Percentiles rank a stretch among this genome's conserved stretches.
Conservation (phyloP, 2,329 filamentous ascomycete species). For the Botrytis galanthina region DNA sequence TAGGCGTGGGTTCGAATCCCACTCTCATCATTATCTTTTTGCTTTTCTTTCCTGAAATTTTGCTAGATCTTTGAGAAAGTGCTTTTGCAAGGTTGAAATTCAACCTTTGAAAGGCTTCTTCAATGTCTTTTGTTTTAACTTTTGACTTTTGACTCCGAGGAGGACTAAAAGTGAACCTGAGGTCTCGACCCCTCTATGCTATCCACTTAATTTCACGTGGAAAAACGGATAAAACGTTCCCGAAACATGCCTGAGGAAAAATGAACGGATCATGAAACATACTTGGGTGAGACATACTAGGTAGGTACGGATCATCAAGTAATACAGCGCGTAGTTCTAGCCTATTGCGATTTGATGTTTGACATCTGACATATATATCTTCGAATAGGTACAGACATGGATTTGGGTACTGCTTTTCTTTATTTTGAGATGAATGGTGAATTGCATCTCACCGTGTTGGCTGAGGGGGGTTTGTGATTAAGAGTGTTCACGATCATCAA, state of each 20-base stretch:
- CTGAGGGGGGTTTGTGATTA: not conserved
- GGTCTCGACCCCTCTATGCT: not conserved
- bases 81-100: no score
- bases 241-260: not conserved
- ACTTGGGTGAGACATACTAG: not conserved
- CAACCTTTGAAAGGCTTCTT: not conserved
- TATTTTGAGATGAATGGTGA: not conserved
- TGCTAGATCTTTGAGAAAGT: not conserved
- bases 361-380: not conserved
- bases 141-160: not conserved
- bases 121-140: not conserved
- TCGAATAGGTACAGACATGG: not conserved
- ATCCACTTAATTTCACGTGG: conserved; percentile 9
- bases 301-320: not conserved
- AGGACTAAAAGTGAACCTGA: not conserved
- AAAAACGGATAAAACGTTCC: not conserved
- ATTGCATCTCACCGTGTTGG: not conserved
- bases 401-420: not conserved
- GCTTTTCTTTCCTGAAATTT: not conserved
- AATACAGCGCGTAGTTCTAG: not conserved
- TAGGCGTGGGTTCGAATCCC: conserved; percentile 43
- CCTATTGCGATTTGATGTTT: not conserved
- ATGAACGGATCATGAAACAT: conserved; percentile 5
- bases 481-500: not conserved
- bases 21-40: conserved; percentile 36